Evolutionary conservation across 139 green algal genomes (phyloP).

Genomic region (Asterochloris erici): DNA sequence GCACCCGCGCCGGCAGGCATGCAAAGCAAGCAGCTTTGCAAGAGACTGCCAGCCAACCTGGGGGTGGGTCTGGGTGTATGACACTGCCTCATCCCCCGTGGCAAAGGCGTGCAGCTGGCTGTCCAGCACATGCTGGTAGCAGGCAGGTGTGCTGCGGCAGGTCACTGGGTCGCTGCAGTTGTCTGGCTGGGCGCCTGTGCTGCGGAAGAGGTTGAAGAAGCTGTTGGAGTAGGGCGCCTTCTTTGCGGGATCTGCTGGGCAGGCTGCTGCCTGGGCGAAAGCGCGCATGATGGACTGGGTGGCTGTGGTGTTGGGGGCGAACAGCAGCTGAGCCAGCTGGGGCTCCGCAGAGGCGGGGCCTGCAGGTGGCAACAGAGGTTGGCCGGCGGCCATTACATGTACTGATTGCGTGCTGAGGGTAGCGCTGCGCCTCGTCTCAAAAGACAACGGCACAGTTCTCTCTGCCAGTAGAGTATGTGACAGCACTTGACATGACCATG

Average conservation of each 20-base stretch:
- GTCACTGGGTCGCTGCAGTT: conserved; percentile 26
- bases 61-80: background rate
- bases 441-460: background rate
- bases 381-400: background rate
- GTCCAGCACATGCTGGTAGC: conserved; percentile 43
- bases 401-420: background rate
- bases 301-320: conserved; percentile 46
- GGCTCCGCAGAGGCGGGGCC: conserved; percentile 36
- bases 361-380: conserved; percentile 15
- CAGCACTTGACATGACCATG: background rate
- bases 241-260: conserved; percentile 40
- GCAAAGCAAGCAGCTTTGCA: background rate
- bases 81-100: conserved; percentile 7
- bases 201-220: conserved; percentile 58
- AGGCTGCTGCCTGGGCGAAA: conserved; percentile 51
- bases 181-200: background rate
- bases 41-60: background rate
- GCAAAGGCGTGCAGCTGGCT: conserved; percentile 6
- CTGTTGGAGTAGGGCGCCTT: conserved; percentile 23
- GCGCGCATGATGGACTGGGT: conserved; percentile 26
- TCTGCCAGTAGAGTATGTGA: background rate
- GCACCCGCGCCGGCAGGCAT: background rate
- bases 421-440: background rate
- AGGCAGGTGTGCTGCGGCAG: conserved; percentile 45
- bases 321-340: conserved; percentile 28